Conservation (phyloP, 768 basidiomycete species). For the Podaxis sp. region DNA sequence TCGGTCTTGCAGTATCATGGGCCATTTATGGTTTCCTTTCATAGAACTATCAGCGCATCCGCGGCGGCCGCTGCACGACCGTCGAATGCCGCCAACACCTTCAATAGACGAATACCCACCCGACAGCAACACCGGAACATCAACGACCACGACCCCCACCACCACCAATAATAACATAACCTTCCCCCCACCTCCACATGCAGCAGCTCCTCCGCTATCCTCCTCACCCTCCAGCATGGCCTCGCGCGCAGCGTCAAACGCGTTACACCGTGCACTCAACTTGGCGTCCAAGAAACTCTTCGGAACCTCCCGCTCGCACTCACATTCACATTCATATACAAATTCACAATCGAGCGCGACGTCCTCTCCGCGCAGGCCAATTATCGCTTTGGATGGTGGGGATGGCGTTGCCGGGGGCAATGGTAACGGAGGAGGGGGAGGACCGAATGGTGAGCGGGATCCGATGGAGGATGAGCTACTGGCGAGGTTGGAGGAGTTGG, state of each 20-base stretch:
- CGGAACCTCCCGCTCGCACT: conserved; percentile 41
- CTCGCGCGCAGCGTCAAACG: conserved; percentile 66
- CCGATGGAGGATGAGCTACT: conserved; percentile 84
- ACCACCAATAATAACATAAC: conserved; percentile 51
- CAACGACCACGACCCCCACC: conserved; percentile 15
- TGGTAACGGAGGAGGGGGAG: neutral
- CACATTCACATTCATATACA: conserved; percentile 27
- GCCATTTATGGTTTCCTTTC: conserved; percentile 5
- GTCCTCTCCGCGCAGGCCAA: conserved; percentile 57
- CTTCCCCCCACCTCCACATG: conserved; percentile 62
- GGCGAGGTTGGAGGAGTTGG: conserved; percentile 79
- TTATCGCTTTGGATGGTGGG: conserved; percentile 42
- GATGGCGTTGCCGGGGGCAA: neutral
- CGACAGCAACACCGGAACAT: conserved; percentile 23
- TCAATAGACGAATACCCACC: conserved; percentile 42
- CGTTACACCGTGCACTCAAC: conserved; percentile 75
- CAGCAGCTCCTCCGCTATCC: conserved; percentile 56
- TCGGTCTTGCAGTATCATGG: neutral
- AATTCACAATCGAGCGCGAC: conserved; percentile 30
- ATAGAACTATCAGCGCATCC: conserved; percentile 66
- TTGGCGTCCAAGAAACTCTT: conserved; percentile 82
- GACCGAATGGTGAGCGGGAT: conserved; percentile 44
- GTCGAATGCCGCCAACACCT: conserved; percentile 47
- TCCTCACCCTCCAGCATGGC: conserved; percentile 63
- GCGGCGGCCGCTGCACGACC: conserved; percentile 58